These are phyloP conservation scores for Talaromyces proteolyticus DNA, from an alignment of 495 filamentous ascomycete species.

Conservation along the genomic window DNA sequence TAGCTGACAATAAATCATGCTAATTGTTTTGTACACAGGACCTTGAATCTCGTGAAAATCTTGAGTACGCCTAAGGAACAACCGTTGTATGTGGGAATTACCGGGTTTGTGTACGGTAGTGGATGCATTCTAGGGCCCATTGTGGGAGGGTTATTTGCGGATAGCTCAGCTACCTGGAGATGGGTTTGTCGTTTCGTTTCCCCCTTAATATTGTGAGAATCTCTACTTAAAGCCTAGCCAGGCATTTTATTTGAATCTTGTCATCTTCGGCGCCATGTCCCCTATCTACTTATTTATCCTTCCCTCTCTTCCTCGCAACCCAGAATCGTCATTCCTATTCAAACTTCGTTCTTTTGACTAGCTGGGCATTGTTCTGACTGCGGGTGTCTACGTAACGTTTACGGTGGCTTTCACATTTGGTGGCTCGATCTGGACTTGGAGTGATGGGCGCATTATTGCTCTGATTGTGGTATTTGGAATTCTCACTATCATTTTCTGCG, in stretches of 20 bases:
- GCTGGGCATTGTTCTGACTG: slow-evolving; percentile 16
- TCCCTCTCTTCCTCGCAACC: slow-evolving; percentile 17
- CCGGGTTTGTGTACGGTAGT: slow-evolving; percentile 30
- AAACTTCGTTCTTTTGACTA: slow-evolving; percentile 10
- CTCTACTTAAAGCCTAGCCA: not conserved
- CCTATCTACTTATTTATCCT: slow-evolving; percentile 46
- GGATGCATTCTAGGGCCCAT: slow-evolving; percentile 48
- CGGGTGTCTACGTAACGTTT: slow-evolving; percentile 10
- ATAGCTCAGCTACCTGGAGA: slow-evolving; percentile 36
- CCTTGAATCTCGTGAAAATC: slow-evolving; percentile 33
- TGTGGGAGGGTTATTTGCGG: slow-evolving; percentile 48
- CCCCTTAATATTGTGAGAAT: not conserved
- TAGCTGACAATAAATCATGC: not conserved
- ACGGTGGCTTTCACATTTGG: slow-evolving; percentile 19
- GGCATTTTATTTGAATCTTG: slow-evolving; percentile 64
- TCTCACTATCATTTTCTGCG: slow-evolving; percentile 29
- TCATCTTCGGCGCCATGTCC: slow-evolving; percentile 36
- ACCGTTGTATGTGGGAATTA: slow-evolving; percentile 35
- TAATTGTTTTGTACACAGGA: not conserved
- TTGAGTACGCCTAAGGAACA: slow-evolving; percentile 36
- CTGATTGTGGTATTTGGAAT: slow-evolving; percentile 41
- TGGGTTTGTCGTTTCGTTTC: slow-evolving; percentile 28
- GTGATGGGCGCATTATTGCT: slow-evolving; percentile 40
- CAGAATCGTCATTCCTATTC: slow-evolving; percentile 5
- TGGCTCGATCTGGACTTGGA: slow-evolving; percentile 27